Evolutionary conservation across 108 stramenopile species (phyloP).

Genomic region (Nitzschia inconspicua): DNA sequence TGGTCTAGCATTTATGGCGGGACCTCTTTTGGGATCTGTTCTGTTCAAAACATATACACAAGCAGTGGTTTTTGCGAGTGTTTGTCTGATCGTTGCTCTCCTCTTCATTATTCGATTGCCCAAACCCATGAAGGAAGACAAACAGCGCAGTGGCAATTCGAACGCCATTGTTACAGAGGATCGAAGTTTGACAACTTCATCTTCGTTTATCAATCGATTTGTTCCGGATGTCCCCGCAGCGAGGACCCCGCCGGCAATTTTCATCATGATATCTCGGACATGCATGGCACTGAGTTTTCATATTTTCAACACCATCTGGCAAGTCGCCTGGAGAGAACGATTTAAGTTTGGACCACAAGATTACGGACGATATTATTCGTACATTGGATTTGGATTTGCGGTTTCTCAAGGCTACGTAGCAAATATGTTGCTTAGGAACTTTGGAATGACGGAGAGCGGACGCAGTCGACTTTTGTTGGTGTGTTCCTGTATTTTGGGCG

Average conservation of each 20-base stretch:
- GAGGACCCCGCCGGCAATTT: conserved; percentile 55
- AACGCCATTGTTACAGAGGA: conserved; percentile 16
- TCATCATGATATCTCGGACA: conserved; percentile 49
- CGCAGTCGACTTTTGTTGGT: conserved; percentile 47
- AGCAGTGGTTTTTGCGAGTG: conserved; percentile 41
- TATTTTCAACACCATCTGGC: conserved; percentile 83
- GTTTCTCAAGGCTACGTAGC: conserved; percentile 79
- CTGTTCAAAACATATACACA: conserved; percentile 41
- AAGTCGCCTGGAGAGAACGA: conserved; percentile 60
- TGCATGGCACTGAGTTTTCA: conserved; percentile 80
- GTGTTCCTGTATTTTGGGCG: conserved; percentile 48
- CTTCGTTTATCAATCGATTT: neutral
- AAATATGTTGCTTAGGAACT: conserved; percentile 43
- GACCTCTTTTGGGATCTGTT: conserved; percentile 54
- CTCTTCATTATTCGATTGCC: conserved; percentile 40
- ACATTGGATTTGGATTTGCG: conserved; percentile 78
- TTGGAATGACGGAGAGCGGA: conserved; percentile 35
- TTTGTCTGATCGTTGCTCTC: conserved; percentile 41
- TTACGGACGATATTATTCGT: conserved; percentile 76
- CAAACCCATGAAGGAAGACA: conserved; percentile 5
- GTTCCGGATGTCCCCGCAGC: conserved; percentile 47
- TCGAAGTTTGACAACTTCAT: neutral
- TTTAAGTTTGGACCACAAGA: conserved; percentile 78
- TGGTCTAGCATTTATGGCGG: conserved; percentile 83
- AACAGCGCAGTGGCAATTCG: neutral